Evolutionary conservation across 805 yeast genomes (phyloP).

Genomic region (Metschnikowia dekortorum): DNA sequence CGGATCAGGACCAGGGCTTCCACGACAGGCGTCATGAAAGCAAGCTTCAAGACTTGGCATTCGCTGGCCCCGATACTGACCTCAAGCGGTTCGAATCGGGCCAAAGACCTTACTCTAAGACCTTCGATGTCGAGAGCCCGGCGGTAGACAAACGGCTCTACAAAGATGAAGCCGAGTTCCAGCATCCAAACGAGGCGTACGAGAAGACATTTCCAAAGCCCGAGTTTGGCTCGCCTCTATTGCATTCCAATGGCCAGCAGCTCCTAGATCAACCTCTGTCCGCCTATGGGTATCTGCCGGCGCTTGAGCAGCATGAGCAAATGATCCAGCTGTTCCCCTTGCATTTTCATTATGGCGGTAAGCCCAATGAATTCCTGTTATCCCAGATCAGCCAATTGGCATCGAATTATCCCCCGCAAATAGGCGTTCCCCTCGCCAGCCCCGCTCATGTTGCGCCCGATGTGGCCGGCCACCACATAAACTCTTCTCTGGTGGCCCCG

Average conservation of each 20-base stretch:
- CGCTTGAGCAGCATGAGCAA: slow-evolving; percentile 1
- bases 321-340: slow-evolving; percentile 1
- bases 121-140: not conserved
- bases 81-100: not conserved
- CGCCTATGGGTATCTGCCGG: not conserved
- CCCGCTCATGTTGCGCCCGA: not conserved
- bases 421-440: not conserved
- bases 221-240: not conserved
- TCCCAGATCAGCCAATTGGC: not conserved
- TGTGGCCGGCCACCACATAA: not conserved
- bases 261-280: not conserved
- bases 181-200: not conserved
- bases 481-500: not conserved
- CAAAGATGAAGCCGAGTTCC: not conserved
- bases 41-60: not conserved
- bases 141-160: not conserved
- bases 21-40: not conserved
- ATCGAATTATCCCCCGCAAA: not conserved
- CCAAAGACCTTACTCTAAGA: not conserved
- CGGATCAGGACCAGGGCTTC: not conserved
- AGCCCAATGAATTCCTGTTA: not conserved
- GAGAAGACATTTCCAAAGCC: not conserved
- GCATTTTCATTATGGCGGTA: not conserved
- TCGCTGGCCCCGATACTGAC: not conserved
- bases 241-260: slow-evolving; percentile 2